Base-by-base conservation (phyloP, 169 alveolate genomes). In the Plasmodium coatneyi region DNA sequence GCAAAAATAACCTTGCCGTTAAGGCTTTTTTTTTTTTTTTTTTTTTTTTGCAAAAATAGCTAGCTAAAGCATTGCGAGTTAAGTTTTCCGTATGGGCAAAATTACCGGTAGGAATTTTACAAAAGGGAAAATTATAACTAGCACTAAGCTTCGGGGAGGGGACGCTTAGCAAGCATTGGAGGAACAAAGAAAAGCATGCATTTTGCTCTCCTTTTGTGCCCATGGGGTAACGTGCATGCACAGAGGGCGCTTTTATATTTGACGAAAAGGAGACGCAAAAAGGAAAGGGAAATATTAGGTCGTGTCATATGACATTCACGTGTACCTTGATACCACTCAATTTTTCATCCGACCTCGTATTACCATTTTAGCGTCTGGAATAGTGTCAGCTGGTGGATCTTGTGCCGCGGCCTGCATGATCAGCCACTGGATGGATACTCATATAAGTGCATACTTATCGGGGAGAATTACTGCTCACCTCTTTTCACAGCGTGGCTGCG, bases 231-330 rank as follows among this genome's bases (percentile, higher is more conserved):
- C 36, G 39, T 22, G 36, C 5, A 28, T 36, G 30, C 36, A 22
- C 76, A 66, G 6, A 66, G 36, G 14, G 34, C 16, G 76, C 76
- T 66, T 66, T 66, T 5, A 66, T 66, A 66, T 66, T 22, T 66
- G 41, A 66, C 60, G 36, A 66, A 66, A 66, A 66, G 76, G 76
- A 66, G 76, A 66, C 76, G 60, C 19, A 66, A 28, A 60, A 66
- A 25, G 39, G 36, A 28, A 66, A 66, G 16, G 39, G 39, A 22
- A 66, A 66, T 25, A 66, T 66, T 66, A 7, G 36, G 36, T 66
- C 76, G 41, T 28, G n/a, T 10, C n/a, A 25, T 66, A 66, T 66
- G 36, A n/a, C 76, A 66, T 22, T 22, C 36, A 66, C 36, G 76
- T 66, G 16, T 66, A 66, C 36, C 76, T 22, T 19, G 36, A n/a